A percentile compares a stretch with the other conserved stretches of the same genome.
phyloP scores from a whole-genome alignment of 2,329 filamentous ascomycete species.

The Tolypocladium inflatum region DNA sequence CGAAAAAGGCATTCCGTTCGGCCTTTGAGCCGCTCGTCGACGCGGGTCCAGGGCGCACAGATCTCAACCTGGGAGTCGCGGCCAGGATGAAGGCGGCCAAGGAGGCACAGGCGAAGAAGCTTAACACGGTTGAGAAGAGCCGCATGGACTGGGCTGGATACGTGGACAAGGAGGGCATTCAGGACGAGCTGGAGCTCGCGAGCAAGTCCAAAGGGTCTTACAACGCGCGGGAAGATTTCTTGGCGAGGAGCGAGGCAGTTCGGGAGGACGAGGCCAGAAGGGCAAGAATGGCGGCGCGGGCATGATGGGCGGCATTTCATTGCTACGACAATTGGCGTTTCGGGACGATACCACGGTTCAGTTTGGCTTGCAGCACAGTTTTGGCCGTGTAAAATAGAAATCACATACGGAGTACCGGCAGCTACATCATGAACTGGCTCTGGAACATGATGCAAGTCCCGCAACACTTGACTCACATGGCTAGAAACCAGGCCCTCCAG shows the following conservation, averaged over 20 bases:
- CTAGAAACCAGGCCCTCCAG: background rate
- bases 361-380: background rate
- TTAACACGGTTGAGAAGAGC: slow-evolving; percentile 64
- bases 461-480: background rate
- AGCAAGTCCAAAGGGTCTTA: slow-evolving; percentile 57
- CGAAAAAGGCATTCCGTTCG: slow-evolving; percentile 50
- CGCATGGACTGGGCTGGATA: slow-evolving; percentile 65
- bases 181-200: slow-evolving; percentile 57
- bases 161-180: slow-evolving; percentile 61
- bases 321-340: background rate
- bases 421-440: background rate
- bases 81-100: slow-evolving; percentile 37
- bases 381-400: too few relatives aligned
- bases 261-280: slow-evolving; percentile 51
- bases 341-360: background rate
- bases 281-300: slow-evolving; percentile 35
- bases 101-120: slow-evolving; percentile 47
- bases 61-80: slow-evolving; percentile 49
- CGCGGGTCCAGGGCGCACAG: slow-evolving; percentile 33
- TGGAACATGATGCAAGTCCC: too few relatives aligned
- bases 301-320: slow-evolving; percentile 7
- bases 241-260: slow-evolving; percentile 53
- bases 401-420: background rate
- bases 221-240: slow-evolving; percentile 52
- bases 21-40: slow-evolving; percentile 50